Conservation (phyloP, 352 stramenopile species). For the Phytophthora sp. region DNA sequence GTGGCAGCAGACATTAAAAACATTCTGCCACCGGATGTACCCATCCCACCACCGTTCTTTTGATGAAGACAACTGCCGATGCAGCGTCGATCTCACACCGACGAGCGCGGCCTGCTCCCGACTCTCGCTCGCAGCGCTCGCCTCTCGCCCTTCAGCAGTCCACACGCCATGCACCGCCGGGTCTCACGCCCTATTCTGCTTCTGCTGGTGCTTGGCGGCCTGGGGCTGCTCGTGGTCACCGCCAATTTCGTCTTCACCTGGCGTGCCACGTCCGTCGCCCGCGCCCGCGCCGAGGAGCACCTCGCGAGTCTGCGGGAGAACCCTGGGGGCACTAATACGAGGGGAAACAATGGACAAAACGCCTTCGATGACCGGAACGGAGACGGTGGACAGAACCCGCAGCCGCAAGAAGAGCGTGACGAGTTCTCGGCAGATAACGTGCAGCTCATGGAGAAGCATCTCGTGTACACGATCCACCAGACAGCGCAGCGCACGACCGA, state of each 20-base stretch:
- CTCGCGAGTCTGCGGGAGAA: conserved; percentile 22
- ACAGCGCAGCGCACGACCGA: conserved; percentile 34
- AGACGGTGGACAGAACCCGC: conserved; percentile 4
- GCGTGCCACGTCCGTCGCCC: conserved; percentile 26
- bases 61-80: conserved; percentile 20
- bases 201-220: conserved; percentile 20
- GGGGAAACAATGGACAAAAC: background rate
- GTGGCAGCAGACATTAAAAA: background rate
- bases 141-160: conserved; percentile 30
- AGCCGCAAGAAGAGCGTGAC: conserved; percentile 5
- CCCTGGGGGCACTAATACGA: background rate
- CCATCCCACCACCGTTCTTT: background rate
- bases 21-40: background rate
- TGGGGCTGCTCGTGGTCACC: conserved; percentile 34
- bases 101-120: conserved; percentile 29
- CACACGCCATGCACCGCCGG: conserved; percentile 26
- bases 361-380: background rate
- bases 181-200: conserved; percentile 24
- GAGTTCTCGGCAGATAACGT: conserved; percentile 26
- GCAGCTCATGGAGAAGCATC: conserved; percentile 38
- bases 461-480: conserved; percentile 43
- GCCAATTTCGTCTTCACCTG: conserved; percentile 42
- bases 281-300: conserved; percentile 17
- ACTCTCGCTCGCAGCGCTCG: conserved; percentile 28
- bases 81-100: conserved; percentile 30